Conservation (phyloP, 495 filamentous ascomycete species). For the Neurospora sp. region DNA sequence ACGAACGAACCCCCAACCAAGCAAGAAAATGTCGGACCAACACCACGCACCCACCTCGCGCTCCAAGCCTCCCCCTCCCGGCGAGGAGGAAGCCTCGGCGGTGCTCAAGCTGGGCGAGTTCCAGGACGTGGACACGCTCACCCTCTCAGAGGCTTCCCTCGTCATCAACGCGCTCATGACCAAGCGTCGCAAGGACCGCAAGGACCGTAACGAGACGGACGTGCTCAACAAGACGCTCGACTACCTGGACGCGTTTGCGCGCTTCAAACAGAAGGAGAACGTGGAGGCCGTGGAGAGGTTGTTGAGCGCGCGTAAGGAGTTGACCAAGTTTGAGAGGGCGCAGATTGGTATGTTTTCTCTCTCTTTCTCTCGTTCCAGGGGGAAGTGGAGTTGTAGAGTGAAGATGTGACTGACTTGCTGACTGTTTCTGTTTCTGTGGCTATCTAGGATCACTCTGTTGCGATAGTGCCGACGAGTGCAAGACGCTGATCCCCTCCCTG, state of each 20-base stretch:
- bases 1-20: too few species aligned
- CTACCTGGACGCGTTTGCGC: constrained; percentile 86
- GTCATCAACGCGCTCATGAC: constrained; percentile 80
- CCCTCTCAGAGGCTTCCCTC: constrained; percentile 80
- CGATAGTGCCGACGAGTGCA: constrained; percentile 87
- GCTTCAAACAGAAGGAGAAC: constrained; percentile 89
- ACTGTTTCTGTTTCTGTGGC: not conserved
- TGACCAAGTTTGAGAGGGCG: constrained; percentile 85
- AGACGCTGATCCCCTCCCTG: constrained; percentile 87
- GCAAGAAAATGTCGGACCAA: constrained; percentile 16
- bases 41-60: constrained; percentile 50
- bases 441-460: constrained; percentile 75
- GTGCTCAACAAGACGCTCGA: constrained; percentile 75
- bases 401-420: not conserved
- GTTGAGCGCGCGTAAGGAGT: constrained; percentile 61
- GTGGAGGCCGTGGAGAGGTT: constrained; percentile 85
- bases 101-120: constrained; percentile 87
- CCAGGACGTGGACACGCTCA: constrained; percentile 75
- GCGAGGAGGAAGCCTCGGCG: constrained; percentile 79
- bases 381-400: not conserved
- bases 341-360: constrained; percentile 65
- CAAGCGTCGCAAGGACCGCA: constrained; percentile 54
- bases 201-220: constrained; percentile 59
- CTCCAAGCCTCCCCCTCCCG: constrained; percentile 58
- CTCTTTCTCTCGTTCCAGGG: not conserved